A percentile compares a stretch with the other conserved stretches of the same genome.
These are phyloP conservation scores for Ganoderma boninense DNA, from an alignment of 1,284 basidiomycete genomes.

Conservation along the genomic window DNA sequence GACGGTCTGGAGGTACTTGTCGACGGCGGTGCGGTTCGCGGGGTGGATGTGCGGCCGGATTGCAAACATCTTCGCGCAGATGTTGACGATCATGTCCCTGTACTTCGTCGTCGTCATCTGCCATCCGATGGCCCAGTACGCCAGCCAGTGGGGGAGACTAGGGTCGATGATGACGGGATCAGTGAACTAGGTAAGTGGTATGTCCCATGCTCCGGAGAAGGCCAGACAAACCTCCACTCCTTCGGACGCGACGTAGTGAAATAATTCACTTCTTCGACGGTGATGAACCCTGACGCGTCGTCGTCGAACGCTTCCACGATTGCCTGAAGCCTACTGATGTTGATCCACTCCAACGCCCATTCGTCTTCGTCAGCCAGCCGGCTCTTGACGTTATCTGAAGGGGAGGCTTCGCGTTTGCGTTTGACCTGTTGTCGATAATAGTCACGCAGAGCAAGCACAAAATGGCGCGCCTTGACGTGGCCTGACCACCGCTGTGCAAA, in stretches of 20 bases:
- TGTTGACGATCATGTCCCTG: conserved; percentile 28
- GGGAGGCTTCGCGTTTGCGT: conserved; percentile 37
- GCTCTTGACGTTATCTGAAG: not conserved
- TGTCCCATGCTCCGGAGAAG: too few relatives aligned
- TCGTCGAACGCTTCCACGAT: conserved; percentile 59
- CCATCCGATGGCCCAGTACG: conserved; percentile 34
- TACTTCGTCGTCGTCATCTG: conserved; percentile 33
- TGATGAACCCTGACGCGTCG: conserved; percentile 37
- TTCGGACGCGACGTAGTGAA: conserved; percentile 22
- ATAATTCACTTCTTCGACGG: conserved; percentile 46
- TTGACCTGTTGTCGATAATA: conserved; percentile 40
- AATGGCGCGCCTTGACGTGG: conserved; percentile 45
- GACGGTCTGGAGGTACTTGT: conserved; percentile 26
- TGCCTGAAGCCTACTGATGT: conserved; percentile 48
- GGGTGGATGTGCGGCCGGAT: conserved; percentile 25
- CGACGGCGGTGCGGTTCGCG: conserved; percentile 29
- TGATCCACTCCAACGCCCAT: conserved; percentile 55
- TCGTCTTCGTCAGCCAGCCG: conserved; percentile 33
- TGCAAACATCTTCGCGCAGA: conserved; percentile 35
- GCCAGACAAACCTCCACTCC: conserved; percentile 24
- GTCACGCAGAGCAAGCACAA: conserved; percentile 47
- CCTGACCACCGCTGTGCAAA: conserved; percentile 42
- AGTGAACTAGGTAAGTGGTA: too few relatives aligned
- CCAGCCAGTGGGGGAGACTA: conserved; percentile 31
- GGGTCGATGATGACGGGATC: not conserved